Percentiles rank a stretch among this genome's conserved stretches.
These are phyloP conservation scores for Phialemoniopsis sp. DNA, from an alignment of 2,329 filamentous ascomycete species.

Conservation along the genomic window DNA sequence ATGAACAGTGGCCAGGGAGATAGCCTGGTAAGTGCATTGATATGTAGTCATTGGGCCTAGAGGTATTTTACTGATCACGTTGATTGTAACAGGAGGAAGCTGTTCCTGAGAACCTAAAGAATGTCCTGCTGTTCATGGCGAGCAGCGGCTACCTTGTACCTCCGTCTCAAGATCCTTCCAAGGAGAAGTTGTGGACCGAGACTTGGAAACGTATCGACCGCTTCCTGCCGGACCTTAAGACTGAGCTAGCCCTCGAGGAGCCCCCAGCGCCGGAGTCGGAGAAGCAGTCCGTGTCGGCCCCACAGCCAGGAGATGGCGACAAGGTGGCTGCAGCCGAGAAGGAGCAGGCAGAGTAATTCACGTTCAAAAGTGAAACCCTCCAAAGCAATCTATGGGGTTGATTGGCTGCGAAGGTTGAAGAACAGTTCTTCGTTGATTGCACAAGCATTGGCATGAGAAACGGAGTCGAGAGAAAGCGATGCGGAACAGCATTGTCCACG, in stretches of 20 bases:
- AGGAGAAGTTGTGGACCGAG: constrained; percentile 56
- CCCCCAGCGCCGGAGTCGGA: constrained; percentile 5
- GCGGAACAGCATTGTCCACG: no score
- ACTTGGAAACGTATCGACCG: constrained; percentile 64
- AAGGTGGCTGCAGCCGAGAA: no score
- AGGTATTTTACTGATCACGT: no score
- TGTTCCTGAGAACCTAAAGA: constrained; percentile 92
- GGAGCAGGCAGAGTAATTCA: no score
- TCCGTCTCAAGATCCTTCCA: constrained; percentile 52
- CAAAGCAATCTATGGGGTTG: no score
- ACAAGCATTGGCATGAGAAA: no score
- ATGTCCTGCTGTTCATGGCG: constrained; percentile 92
- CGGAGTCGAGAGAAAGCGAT: no score
- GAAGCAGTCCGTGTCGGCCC: neutral
- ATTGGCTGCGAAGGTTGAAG: no score
- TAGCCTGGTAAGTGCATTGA: constrained; percentile 61
- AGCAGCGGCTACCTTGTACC: constrained; percentile 80
- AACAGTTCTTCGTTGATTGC: no score
- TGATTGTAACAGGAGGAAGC: constrained; percentile 72
- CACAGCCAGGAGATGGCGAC: no score
- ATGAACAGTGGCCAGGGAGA: constrained; percentile 95
- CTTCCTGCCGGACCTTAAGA: constrained; percentile 57
- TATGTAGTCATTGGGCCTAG: no score
- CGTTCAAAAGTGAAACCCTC: no score
- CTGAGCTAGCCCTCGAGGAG: constrained; percentile 51